phyloP scores from a whole-genome alignment of 106 monocot genomes.

The Chionographis japonica region DNA sequence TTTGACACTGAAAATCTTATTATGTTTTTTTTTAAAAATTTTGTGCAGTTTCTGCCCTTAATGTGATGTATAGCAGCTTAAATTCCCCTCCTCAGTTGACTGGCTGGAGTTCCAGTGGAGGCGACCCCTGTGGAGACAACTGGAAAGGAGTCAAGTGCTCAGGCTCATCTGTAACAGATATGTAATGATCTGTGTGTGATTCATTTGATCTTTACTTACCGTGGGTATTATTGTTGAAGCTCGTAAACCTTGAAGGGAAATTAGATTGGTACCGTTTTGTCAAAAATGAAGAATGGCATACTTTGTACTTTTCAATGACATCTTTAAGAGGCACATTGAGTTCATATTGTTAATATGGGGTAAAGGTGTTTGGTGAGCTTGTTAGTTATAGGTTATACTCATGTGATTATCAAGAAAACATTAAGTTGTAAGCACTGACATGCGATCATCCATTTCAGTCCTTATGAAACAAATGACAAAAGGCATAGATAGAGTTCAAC shows the following conservation, averaged over 20 bases:
- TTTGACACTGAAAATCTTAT: neutral
- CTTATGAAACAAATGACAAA: too few relatives aligned
- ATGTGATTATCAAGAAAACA: too few relatives aligned
- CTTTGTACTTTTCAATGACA: too few relatives aligned
- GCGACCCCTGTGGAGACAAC: slow-evolving; percentile 66
- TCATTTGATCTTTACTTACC: neutral
- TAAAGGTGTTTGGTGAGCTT: too few relatives aligned
- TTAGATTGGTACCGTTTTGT: neutral
- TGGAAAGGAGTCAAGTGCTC: slow-evolving; percentile 84
- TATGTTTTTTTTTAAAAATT: neutral
- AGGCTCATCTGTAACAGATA: slow-evolving; percentile 70
- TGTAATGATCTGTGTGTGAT: slow-evolving; percentile 23
- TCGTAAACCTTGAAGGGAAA: neutral
- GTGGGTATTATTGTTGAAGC: neutral
- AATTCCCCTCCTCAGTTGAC: slow-evolving; percentile 59
- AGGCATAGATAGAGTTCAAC: too few relatives aligned
- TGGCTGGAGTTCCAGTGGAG: slow-evolving; percentile 69
- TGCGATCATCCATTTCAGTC: too few relatives aligned
- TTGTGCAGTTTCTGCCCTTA: slow-evolving; percentile 79
- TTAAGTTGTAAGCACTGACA: too few relatives aligned
- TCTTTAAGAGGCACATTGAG: too few relatives aligned
- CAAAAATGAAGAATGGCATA: too few relatives aligned
- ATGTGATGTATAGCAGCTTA: slow-evolving; percentile 73
- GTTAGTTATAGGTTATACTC: too few relatives aligned
- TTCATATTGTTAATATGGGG: too few relatives aligned